A percentile compares a stretch with the other conserved stretches of the same genome.
Conservation (phyloP, 108 stramenopile genomes). For the Skeletonema marinoi region DNA sequence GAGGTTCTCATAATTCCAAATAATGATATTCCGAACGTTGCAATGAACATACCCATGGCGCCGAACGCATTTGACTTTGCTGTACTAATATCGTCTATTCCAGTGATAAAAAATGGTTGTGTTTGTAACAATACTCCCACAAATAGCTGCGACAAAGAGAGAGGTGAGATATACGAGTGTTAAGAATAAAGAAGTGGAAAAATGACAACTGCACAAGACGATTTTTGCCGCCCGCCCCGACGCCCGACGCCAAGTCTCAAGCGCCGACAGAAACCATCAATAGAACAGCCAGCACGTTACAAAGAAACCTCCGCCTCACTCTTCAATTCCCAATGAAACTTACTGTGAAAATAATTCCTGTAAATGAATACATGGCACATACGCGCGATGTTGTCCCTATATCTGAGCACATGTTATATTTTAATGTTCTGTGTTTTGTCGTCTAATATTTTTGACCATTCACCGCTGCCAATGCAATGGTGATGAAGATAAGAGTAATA, state of each 20-base stretch:
- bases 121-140: constrained; percentile 69
- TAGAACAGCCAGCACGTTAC: background rate
- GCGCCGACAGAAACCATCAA: background rate
- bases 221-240: background rate
- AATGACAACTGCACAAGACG: background rate
- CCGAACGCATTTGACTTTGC: constrained; percentile 79
- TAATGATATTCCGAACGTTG: constrained; percentile 58
- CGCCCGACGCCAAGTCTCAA: background rate
- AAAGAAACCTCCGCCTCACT: background rate
- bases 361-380: constrained; percentile 83
- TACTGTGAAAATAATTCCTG: constrained; percentile 84
- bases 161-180: background rate
- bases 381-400: constrained; percentile 79
- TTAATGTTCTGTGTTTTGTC: background rate
- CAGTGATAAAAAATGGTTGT: constrained; percentile 85
- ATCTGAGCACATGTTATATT: constrained; percentile 70
- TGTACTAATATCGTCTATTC: constrained; percentile 68
- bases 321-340: constrained; percentile 18
- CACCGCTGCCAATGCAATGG: background rate
- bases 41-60: constrained; percentile 79
- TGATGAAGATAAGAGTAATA: background rate
- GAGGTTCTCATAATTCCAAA: constrained; percentile 36
- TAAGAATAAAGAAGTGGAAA: background rate
- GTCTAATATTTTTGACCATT: background rate
- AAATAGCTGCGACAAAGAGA: constrained; percentile 22